A percentile compares a stretch with the other conserved stretches of the same genome.
These are phyloP conservation scores for Pulveroboletus sp. DNA, from an alignment of 768 basidiomycete genomes.

Conservation along the genomic window DNA sequence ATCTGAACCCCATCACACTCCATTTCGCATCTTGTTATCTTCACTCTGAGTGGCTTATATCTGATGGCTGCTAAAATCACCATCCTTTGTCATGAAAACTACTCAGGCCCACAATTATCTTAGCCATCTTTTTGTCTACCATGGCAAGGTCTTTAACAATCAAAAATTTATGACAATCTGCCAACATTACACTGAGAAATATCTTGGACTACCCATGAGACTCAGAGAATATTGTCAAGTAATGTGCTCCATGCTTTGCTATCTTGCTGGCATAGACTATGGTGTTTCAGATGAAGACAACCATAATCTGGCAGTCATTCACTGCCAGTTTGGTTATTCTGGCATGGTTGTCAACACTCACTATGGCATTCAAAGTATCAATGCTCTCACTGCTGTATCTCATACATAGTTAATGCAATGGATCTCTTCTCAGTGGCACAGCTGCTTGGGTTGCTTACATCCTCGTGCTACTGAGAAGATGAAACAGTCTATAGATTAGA, in stretches of 20 bases:
- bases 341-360: not conserved
- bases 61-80: not conserved
- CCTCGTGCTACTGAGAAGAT: not conserved
- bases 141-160: not conserved
- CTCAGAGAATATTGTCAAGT: not conserved
- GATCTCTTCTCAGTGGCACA: not conserved
- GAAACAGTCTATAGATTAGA: too few relatives aligned
- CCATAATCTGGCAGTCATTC: not conserved
- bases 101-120: not conserved
- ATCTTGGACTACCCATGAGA: not conserved
- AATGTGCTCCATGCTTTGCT: not conserved
- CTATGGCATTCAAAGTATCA: not conserved
- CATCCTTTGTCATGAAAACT: not conserved
- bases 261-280: not conserved
- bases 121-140: not conserved
- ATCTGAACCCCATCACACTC: constrained; percentile 6
- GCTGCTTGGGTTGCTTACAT: not conserved
- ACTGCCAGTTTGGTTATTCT: not conserved
- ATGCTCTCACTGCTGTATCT: not conserved
- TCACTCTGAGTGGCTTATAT: not conserved
- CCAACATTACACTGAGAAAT: not conserved
- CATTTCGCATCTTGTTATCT: not conserved
- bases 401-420: constrained; percentile 3
- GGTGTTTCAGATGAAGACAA: not conserved
- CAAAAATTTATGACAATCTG: not conserved